These are phyloP conservation scores for Erodium maritimum DNA, from an alignment of 345 rosid genomes.

Conservation along the genomic window DNA sequence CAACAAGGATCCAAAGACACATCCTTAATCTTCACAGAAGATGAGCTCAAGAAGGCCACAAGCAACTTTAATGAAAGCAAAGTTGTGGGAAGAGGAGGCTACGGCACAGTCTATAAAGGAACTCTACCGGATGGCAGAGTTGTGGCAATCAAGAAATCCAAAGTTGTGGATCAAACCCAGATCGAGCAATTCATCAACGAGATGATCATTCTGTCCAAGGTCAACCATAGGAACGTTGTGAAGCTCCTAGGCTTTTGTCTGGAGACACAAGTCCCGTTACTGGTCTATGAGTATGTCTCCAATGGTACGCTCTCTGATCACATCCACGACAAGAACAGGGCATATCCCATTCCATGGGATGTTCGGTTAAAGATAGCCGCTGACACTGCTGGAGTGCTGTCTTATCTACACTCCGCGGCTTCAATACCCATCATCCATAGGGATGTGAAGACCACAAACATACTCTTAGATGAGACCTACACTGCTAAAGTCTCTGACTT, in stretches of 20 bases:
- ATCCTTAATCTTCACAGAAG: neutral
- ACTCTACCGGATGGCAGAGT: slow-evolving; percentile 5
- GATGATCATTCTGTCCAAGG: slow-evolving; percentile 11
- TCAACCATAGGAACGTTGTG: slow-evolving; percentile 13
- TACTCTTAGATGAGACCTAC: slow-evolving; percentile 11
- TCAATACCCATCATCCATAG: slow-evolving; percentile 15
- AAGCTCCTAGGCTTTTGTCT: slow-evolving; percentile 17
- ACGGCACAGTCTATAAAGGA: slow-evolving; percentile 18
- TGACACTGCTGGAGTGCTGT: slow-evolving; percentile 11
- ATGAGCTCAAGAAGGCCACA: slow-evolving; percentile 17
- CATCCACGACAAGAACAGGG: neutral
- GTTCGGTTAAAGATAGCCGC: slow-evolving; percentile 12
- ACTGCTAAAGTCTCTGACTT: slow-evolving; percentile 18
- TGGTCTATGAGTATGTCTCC: slow-evolving; percentile 15
- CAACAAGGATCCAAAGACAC: neutral
- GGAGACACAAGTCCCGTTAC: slow-evolving; percentile 12
- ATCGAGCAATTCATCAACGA: slow-evolving; percentile 19
- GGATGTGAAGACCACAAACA: slow-evolving; percentile 17
- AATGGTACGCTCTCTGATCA: slow-evolving; percentile 15
- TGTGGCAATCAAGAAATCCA: slow-evolving; percentile 19
- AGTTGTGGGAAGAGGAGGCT: slow-evolving; percentile 17
- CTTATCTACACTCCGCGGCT: slow-evolving; percentile 12
- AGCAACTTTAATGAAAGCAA: slow-evolving; percentile 9
- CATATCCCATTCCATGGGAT: slow-evolving; percentile 4
- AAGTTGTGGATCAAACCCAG: slow-evolving; percentile 11